phyloP scores from a whole-genome alignment of 2,329 filamentous ascomycete species.

The Pestalotiopsis sp. region DNA sequence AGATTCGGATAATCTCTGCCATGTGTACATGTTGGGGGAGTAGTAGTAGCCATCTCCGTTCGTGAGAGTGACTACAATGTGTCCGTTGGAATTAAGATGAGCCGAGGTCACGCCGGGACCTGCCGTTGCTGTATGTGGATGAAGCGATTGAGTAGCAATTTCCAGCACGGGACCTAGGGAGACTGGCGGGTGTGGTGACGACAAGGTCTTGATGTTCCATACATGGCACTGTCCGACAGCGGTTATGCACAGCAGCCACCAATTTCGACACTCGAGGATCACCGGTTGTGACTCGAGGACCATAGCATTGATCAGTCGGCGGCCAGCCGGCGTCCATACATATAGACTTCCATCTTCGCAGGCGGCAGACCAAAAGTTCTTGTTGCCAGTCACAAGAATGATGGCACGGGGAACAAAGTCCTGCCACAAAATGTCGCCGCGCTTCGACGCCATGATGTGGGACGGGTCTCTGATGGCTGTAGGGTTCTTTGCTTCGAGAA shows the following conservation, averaged over 20 bases:
- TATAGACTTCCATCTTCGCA: conserved; percentile 92
- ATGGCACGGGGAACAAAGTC: conserved; percentile 88
- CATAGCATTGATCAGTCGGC: conserved; percentile 81
- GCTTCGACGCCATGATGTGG: conserved; percentile 78
- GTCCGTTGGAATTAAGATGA: conserved; percentile 83
- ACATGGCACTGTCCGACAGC: conserved; percentile 88
- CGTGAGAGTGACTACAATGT: conserved; percentile 85
- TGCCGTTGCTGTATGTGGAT: conserved; percentile 72
- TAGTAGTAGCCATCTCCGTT: conserved; percentile 96
- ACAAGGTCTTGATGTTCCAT: conserved; percentile 86
- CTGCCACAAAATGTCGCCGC: conserved; percentile 84
- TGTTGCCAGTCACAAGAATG: conserved; percentile 87
- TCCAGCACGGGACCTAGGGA: conserved; percentile 89
- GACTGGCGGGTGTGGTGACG: conserved; percentile 84
- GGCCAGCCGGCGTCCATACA: conserved; percentile 88
- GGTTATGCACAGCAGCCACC: conserved; percentile 88
- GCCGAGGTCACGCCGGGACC: conserved; percentile 88
- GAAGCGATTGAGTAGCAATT: conserved; percentile 77
- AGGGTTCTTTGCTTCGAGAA: conserved; percentile 89
- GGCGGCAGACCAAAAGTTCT: conserved; percentile 87
- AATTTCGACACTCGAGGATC: conserved; percentile 85
- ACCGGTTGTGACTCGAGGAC: conserved; percentile 91
- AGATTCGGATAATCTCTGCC: conserved; percentile 93
- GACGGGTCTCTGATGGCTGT: conserved; percentile 77
- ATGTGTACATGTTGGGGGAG: conserved; percentile 80